Evolutionary conservation across 2,329 filamentous ascomycete genomes (phyloP), one percentile per base, ranked within the genome.

Genomic region (Venturia pyrina): DNA sequence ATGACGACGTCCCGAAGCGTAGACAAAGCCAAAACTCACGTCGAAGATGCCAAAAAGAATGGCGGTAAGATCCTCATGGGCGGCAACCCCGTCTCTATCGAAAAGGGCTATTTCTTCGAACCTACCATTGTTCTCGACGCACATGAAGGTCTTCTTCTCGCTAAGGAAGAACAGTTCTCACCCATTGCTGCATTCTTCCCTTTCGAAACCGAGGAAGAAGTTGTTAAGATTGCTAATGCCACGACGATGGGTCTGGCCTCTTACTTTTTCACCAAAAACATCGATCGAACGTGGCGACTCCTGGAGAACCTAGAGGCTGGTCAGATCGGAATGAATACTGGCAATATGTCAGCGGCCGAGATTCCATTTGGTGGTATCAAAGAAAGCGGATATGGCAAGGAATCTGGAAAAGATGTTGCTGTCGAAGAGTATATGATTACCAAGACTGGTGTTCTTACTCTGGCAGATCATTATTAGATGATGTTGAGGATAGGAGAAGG

Each of bases 301-400:
- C 77, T 89, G 66, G 87, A 89, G 78, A 87, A 84, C 69, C 73
- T 89, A 43, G 86, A 89, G 72, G 86, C 87, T 5, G 87, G 67
- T 19, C 46, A 66, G 78, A 64, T 64, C 71, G 87, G 86, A 17
- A 77, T 87, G 76, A 87, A 87, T 70, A 85, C 82, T 66, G 82
- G 84, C 21, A 87, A 87, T 70, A 79, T 81, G n/a, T 87, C 85
- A 1, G 85, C 86, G 1, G 86, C 86, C 0, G 86, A 89, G 72
- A 83, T 83, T 28, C 86, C 86, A 2, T 89, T 89, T 71, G 86
- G 86, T 21, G 86, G 86, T 2, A 87, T 88, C 71, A 88, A 88
- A 76, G 84, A 88, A 71, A 85, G 82, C 6, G 86, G 86, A 0
- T 88, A 88, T 72, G 86, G 86, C 28, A 88, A 89, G 73, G 86